Percentiles rank a stretch among this genome's conserved stretches.
These are phyloP conservation scores for Leishmania amazonensis DNA, from an alignment of 208 protist species.

Conservation along the genomic window DNA sequence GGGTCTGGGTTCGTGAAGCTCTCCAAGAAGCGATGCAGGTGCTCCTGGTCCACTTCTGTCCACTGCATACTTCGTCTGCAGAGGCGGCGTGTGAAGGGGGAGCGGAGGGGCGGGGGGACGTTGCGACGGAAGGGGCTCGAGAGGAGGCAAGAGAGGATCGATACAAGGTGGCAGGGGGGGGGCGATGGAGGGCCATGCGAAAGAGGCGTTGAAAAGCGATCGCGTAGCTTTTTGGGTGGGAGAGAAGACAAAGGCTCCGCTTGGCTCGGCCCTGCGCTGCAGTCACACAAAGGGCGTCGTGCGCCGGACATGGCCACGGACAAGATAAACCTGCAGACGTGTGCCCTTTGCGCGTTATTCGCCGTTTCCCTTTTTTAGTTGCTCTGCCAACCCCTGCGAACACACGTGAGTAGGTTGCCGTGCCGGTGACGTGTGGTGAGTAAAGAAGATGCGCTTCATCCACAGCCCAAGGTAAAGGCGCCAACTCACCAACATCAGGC, in stretches of 20 bases:
- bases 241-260: neutral
- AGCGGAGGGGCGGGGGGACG: neutral
- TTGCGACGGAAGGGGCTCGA: neutral
- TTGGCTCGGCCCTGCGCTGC: neutral
- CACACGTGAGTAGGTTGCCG: neutral
- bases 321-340: neutral
- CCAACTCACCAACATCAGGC: neutral
- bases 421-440: neutral
- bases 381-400: neutral
- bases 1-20: slow-evolving; percentile 40
- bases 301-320: neutral
- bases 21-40: slow-evolving; percentile 34
- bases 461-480: neutral
- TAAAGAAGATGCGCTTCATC: neutral
- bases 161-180: neutral
- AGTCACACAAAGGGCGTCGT: neutral
- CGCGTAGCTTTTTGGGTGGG: neutral
- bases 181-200: neutral
- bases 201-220: neutral
- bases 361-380: neutral
- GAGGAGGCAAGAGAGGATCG: slow-evolving; percentile 14
- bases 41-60: slow-evolving; percentile 32
- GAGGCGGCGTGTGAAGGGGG: neutral
- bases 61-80: slow-evolving; percentile 26
- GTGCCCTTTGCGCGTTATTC: neutral